phyloP scores from a whole-genome alignment of 1,284 basidiomycete genomes.

The Sphagnurus paluster region DNA sequence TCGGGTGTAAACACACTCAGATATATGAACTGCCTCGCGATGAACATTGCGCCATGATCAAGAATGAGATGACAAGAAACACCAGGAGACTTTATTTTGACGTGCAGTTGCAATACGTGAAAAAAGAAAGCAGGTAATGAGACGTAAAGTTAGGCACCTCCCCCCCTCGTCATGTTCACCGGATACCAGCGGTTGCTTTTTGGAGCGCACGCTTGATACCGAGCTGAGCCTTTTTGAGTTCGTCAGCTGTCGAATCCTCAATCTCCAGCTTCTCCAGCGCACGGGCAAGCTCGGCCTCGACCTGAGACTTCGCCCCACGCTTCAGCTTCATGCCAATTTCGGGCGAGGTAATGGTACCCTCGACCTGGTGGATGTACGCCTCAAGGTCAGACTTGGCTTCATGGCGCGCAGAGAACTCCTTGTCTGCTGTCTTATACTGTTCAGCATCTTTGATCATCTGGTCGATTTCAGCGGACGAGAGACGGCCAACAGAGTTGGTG shows the following conservation, averaged over 20 bases:
- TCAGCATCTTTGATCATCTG: constrained; percentile 99
- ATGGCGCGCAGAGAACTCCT: constrained; percentile 94
- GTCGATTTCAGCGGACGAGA: constrained; percentile 92
- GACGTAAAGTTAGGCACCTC: constrained; percentile 21
- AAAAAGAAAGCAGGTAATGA: constrained; percentile 23
- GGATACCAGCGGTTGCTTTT: constrained; percentile 89
- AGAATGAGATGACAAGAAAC: constrained; percentile 1
- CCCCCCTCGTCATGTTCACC: constrained; percentile 44
- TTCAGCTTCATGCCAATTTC: constrained; percentile 98
- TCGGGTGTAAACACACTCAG: too few relatives aligned
- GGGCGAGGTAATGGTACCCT: constrained; percentile 89
- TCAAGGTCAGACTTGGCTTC: constrained; percentile 97
- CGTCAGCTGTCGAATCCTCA: constrained; percentile 88
- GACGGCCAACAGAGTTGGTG: constrained; percentile 94
- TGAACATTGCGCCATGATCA: neutral
- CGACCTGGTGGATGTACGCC: constrained; percentile 93
- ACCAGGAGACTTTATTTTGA: constrained; percentile 13
- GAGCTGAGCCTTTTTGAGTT: constrained; percentile 92
- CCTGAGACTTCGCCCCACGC: constrained; percentile 89
- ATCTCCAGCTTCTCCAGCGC: constrained; percentile 97
- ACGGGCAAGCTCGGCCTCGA: constrained; percentile 94
- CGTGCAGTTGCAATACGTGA: constrained; percentile 11
- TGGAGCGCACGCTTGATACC: constrained; percentile 93
- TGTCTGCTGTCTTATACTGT: constrained; percentile 94
- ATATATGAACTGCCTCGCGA: too few relatives aligned